Percentiles rank a stretch among this genome's conserved stretches.
These are phyloP conservation scores for Trametes hirsuta DNA, from an alignment of 1,284 basidiomycete genomes.

Conservation along the genomic window DNA sequence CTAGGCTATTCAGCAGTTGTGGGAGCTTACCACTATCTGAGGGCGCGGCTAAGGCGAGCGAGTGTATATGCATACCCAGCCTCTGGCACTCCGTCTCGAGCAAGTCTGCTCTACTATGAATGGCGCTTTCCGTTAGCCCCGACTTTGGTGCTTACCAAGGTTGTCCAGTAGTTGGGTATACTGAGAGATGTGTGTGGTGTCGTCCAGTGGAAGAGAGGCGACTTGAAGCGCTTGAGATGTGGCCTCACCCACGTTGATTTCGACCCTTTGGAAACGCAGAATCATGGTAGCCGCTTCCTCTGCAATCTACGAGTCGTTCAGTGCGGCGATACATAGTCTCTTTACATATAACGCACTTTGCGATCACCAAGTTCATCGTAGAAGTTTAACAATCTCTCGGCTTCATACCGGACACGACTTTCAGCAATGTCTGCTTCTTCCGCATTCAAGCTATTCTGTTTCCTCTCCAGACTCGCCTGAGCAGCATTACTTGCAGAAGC, in stretches of 20 bases:
- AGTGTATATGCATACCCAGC: not conserved
- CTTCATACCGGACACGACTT: constrained; percentile 29
- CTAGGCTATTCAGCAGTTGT: constrained; percentile 11
- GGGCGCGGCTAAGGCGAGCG: not conserved
- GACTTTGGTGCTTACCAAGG: constrained; percentile 16
- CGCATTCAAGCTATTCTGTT: constrained; percentile 11
- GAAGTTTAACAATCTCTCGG: constrained; percentile 28
- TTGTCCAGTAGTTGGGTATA: constrained; percentile 19
- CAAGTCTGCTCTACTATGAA: constrained; percentile 15
- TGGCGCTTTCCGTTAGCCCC: not conserved
- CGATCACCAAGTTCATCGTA: constrained; percentile 28
- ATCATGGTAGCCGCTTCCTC: constrained; percentile 17
- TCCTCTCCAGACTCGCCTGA: constrained; percentile 13
- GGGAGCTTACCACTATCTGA: not conserved
- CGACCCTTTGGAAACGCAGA: constrained; percentile 15
- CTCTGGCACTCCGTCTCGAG: constrained; percentile 14
- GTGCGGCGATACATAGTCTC: not conserved
- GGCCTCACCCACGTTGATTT: constrained; percentile 8
- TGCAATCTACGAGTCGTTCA: constrained; percentile 13
- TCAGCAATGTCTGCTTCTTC: constrained; percentile 33
- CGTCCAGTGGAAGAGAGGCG: constrained; percentile 16
- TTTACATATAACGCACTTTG: constrained; percentile 6
- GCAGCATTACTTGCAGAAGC: constrained; percentile 10
- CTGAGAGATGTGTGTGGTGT: constrained; percentile 14
- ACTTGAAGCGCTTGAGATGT: constrained; percentile 14